A percentile compares a stretch with the other conserved stretches of the same genome.
These are phyloP conservation scores for Prunella vulgaris DNA, from an alignment of 257 asterid genomes.

Conservation along the genomic window DNA sequence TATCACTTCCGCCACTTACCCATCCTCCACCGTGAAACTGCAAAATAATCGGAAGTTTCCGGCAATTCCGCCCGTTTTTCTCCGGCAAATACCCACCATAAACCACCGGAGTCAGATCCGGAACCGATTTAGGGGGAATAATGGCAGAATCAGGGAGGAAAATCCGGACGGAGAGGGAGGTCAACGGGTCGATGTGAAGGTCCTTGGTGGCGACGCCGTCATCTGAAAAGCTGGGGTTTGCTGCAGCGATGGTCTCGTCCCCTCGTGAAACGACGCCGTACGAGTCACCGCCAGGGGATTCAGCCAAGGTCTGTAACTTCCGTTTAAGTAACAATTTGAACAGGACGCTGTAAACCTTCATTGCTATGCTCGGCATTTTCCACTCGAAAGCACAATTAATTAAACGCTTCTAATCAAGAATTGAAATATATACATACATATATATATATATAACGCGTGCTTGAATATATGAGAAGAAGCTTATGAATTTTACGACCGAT, in stretches of 20 bases:
- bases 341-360: constrained; percentile 54
- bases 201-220: constrained; percentile 87
- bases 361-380: constrained; percentile 67
- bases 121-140: constrained; percentile 31
- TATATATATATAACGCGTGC: too few species aligned
- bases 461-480: neutral
- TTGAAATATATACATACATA: too few species aligned
- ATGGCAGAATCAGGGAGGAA: constrained; percentile 70
- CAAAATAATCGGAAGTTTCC: constrained; percentile 70
- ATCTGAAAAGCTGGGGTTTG: constrained; percentile 56
- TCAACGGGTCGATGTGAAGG: constrained; percentile 63
- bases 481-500: constrained; percentile 30
- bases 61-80: constrained; percentile 35
- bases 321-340: constrained; percentile 71
- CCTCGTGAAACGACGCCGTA: constrained; percentile 60
- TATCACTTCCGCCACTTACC: constrained; percentile 71
- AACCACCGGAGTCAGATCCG: constrained; percentile 29
- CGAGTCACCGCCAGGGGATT: constrained; percentile 19
- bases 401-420: neutral
- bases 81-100: constrained; percentile 76
- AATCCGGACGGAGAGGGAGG: constrained; percentile 60
- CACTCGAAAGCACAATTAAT: constrained; percentile 6
- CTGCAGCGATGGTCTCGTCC: constrained; percentile 49
- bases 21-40: constrained; percentile 93
- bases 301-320: constrained; percentile 43